These are phyloP conservation scores for Scutellaria galericulata DNA, from an alignment of 257 asterid species.

Conservation along the genomic window DNA sequence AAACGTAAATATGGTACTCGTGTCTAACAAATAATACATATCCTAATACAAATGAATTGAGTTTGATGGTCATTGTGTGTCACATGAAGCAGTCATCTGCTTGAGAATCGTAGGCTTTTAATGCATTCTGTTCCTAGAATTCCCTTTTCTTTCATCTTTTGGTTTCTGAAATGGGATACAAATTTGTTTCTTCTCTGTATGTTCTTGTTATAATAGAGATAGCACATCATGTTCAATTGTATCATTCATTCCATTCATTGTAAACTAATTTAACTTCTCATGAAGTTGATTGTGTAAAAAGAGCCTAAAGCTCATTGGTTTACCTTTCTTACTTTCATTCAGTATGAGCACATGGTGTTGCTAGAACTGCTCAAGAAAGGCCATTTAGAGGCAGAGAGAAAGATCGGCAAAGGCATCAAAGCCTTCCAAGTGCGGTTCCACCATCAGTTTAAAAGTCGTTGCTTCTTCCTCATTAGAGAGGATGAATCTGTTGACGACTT, in stretches of 20 bases:
- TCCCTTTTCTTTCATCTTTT: too few relatives aligned
- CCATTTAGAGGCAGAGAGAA: slow-evolving; percentile 77
- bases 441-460: slow-evolving; percentile 79
- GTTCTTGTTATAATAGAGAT: background rate
- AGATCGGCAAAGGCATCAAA: slow-evolving; percentile 72
- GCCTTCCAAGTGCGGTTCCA: slow-evolving; percentile 83
- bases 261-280: background rate
- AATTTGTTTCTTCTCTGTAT: background rate
- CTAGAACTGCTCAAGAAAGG: slow-evolving; percentile 87
- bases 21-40: background rate
- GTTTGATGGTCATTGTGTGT: background rate
- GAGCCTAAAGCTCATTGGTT: background rate
- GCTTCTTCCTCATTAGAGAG: slow-evolving; percentile 85
- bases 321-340: slow-evolving; percentile 13
- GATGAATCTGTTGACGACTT: slow-evolving; percentile 84
- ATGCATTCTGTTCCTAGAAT: background rate
- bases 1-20: too few relatives aligned
- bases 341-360: slow-evolving; percentile 75
- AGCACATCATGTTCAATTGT: background rate
- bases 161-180: too few relatives aligned
- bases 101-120: background rate
- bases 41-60: background rate
- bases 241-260: background rate
- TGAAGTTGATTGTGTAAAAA: background rate
- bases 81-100: background rate